Conservation (phyloP, 2,329 filamentous ascomycete genomes). For the Delphinella strobiligena region DNA sequence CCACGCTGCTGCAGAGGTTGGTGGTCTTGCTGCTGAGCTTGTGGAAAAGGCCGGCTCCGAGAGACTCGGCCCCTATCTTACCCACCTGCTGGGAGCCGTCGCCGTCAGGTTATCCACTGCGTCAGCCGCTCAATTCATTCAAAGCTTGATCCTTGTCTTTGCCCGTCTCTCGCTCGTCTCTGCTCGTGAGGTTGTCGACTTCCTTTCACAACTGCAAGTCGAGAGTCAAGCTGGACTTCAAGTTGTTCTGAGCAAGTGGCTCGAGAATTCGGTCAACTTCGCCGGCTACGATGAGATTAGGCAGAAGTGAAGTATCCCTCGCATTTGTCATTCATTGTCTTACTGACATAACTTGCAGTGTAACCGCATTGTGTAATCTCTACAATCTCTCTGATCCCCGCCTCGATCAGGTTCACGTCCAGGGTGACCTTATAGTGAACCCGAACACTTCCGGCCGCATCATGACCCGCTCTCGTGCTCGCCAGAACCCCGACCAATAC, state of each 20-base stretch:
- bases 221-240: slow-evolving; percentile 77
- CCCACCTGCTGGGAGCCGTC: slow-evolving; percentile 79
- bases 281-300: slow-evolving; percentile 97
- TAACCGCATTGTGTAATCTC: slow-evolving; percentile 84
- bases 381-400: slow-evolving; percentile 78
- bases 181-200: slow-evolving; percentile 80
- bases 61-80: slow-evolving; percentile 77
- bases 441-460: slow-evolving; percentile 62
- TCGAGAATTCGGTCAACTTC: slow-evolving; percentile 94
- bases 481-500: slow-evolving; percentile 79
- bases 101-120: slow-evolving; percentile 74
- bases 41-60: slow-evolving; percentile 93
- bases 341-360: slow-evolving; percentile 38
- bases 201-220: slow-evolving; percentile 59
- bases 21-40: slow-evolving; percentile 82
- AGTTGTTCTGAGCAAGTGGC: slow-evolving; percentile 86
- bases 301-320: slow-evolving; percentile 60
- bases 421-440: slow-evolving; percentile 73
- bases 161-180: slow-evolving; percentile 77
- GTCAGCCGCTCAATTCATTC: slow-evolving; percentile 78
- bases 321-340: slow-evolving; percentile 9
- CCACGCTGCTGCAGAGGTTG: slow-evolving; percentile 89
- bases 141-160: slow-evolving; percentile 91
- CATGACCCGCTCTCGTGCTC: slow-evolving; percentile 85
- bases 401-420: slow-evolving; percentile 67